Evolutionary conservation across 192 early-diverging fungal species (phyloP).

Genomic region (Umbelopsis sp.): DNA sequence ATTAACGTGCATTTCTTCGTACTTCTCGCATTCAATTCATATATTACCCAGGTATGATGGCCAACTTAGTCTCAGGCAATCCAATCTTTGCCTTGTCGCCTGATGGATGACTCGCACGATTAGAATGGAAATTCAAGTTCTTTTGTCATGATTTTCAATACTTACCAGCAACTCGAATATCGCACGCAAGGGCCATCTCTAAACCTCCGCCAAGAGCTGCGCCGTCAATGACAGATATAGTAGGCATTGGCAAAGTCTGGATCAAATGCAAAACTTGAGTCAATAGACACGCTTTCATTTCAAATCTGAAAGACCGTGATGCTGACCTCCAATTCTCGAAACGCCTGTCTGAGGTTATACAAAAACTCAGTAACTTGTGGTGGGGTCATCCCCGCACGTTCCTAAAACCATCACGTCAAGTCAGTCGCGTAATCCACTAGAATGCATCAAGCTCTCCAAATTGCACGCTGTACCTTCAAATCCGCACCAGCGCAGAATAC

Average conservation of each 20-base stretch:
- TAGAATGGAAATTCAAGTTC: not conserved
- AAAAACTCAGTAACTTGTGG: constrained; percentile 83
- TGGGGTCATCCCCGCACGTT: constrained; percentile 79
- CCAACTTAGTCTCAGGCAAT: constrained; percentile 89
- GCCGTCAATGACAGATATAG: constrained; percentile 93
- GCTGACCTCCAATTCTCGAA: constrained; percentile 78
- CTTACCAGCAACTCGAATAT: constrained; percentile 84
- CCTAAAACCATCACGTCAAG: constrained; percentile 45
- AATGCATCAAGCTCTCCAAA: not conserved
- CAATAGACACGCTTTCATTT: not conserved
- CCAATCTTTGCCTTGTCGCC: constrained; percentile 76
- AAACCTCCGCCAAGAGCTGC: constrained; percentile 92
- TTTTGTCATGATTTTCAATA: not conserved
- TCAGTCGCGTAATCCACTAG: not conserved
- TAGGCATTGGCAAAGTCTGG: constrained; percentile 85
- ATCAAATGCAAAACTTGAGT: not conserved
- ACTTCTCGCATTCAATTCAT: not conserved
- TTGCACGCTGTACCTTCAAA: constrained; percentile 66
- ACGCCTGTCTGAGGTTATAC: constrained; percentile 72
- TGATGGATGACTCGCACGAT: not conserved
- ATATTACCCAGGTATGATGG: constrained; percentile 90
- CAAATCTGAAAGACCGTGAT: not conserved
- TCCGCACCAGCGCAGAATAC: constrained; percentile 97
- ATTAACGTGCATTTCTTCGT: not conserved
- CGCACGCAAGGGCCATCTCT: constrained; percentile 87